phyloP scores from a whole-genome alignment of 805 yeast genomes.

The Nakazawaea anatomiae region DNA sequence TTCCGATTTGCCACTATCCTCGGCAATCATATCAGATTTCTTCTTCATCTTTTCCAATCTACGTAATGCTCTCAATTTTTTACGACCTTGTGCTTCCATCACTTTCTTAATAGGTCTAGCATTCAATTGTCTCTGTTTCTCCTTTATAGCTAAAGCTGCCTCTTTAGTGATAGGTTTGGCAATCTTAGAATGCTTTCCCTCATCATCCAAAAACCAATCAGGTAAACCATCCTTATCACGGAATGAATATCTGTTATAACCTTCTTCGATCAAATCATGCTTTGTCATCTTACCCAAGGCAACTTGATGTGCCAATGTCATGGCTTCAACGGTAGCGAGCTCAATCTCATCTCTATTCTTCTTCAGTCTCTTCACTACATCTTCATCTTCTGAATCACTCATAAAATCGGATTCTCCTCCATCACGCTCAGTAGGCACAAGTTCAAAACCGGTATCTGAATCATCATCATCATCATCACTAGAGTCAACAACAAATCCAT shows the following conservation, averaged over 20 bases:
- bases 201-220: conserved; percentile 96
- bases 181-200: conserved; percentile 76
- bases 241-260: conserved; percentile 87
- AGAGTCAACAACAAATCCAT: conserved; percentile 41
- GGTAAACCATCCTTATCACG: conserved; percentile 89
- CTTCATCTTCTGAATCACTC: conserved; percentile 50
- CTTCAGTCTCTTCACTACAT: conserved; percentile 31
- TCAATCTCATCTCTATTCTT: conserved; percentile 64
- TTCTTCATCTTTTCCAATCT: conserved; percentile 84
- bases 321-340: conserved; percentile 88
- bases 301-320: conserved; percentile 95
- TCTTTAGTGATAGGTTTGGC: conserved; percentile 93
- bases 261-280: conserved; percentile 86
- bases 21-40: conserved; percentile 89
- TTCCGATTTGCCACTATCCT: conserved; percentile 82
- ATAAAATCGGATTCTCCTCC: conserved; percentile 30
- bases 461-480: conserved; percentile 28
- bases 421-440: conserved; percentile 25
- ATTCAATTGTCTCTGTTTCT: conserved; percentile 72
- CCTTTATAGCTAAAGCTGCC: conserved; percentile 73
- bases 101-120: conserved; percentile 99
- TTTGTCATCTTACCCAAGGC: conserved; percentile 85
- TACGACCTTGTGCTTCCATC: conserved; percentile 95
- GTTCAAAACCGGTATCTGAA: conserved; percentile 38
- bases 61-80: conserved; percentile 86